Evolutionary conservation across 345 rosid genomes (phyloP), one percentile per base, ranked within the genome.

Genomic region (Clausena lansium): DNA sequence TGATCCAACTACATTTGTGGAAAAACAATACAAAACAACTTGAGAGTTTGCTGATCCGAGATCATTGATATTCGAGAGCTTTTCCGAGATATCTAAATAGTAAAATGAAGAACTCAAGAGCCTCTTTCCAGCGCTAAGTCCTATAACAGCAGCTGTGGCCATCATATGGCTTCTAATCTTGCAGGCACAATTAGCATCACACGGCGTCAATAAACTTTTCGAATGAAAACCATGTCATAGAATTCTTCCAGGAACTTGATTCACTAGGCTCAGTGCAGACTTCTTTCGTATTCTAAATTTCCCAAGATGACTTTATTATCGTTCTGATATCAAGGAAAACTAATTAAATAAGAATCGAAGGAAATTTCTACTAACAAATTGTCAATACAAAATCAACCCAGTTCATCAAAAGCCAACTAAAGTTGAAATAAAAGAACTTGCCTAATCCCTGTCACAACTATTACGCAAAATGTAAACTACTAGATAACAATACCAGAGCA

Each of bases 101-200:
- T 80, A 89, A 75, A 87, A 89, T 35, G 97, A 89, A 54, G 97
- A 91, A 75, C 88, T 87, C 86, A 92, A 84, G 66, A 90, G 86
- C 80, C 98, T 90, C 83, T 95, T 91, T 52, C 96, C 97, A 14
- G 93, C 59, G 47, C 85, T 88, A 70, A 95, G 89, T 73, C 99
- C 99, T 59, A 93, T 81, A 52, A 93, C 91, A 77, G 98, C 94
- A 79, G 97, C 83, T 24, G 92, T 88, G 75, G 95, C 89, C 98
- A 93, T 94, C 91, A 83, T 83, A 76, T 9, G 54, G 81, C 81
- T 84, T 77, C 78, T 57, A 73, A 80, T 78, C 71, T 35, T 10
- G 65, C 33, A 71, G 63, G 17, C 57, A 50, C 73, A 73, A 81
- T 38, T 19, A 86, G 32, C 87, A 87, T 78, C 78, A 86, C 74